Conservation (phyloP, 1,139 yeast genomes). For the Kodamaea sp. region DNA sequence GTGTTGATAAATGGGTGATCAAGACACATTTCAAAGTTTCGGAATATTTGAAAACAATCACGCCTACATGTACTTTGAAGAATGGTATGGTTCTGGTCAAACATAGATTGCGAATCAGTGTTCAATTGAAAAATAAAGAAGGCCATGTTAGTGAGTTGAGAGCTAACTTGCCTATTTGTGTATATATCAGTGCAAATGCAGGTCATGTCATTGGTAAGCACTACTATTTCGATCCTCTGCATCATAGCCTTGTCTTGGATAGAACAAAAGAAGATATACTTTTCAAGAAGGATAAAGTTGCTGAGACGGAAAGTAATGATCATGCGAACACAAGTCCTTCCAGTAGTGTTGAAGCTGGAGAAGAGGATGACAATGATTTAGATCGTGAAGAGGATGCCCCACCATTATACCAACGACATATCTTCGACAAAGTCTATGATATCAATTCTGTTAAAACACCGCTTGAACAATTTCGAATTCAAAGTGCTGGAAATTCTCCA, state of each 20-base stretch:
- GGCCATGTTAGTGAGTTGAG: slow-evolving; percentile 68
- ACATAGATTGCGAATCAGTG: slow-evolving; percentile 56
- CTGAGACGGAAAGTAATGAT: background rate
- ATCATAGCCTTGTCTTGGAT: slow-evolving; percentile 44
- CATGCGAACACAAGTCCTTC: slow-evolving; percentile 7
- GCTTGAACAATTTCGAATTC: slow-evolving; percentile 34
- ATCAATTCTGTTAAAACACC: slow-evolving; percentile 36
- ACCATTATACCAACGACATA: slow-evolving; percentile 39
- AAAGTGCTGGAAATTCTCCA: slow-evolving; percentile 18
- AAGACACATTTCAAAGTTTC: slow-evolving; percentile 51
- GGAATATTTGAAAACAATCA: slow-evolving; percentile 44
- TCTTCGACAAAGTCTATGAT: slow-evolving; percentile 36
- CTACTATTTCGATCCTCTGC: slow-evolving; percentile 47
- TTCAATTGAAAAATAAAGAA: slow-evolving; percentile 54
- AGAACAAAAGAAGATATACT: slow-evolving; percentile 33
- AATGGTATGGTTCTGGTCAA: slow-evolving; percentile 51
- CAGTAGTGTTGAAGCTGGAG: slow-evolving; percentile 12
- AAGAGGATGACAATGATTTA: slow-evolving; percentile 22
- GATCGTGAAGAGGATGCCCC: slow-evolving; percentile 37
- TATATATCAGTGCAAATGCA: slow-evolving; percentile 53
- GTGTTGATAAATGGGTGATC: slow-evolving; percentile 50
- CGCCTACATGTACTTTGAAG: slow-evolving; percentile 56
- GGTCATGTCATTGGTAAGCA: slow-evolving; percentile 52
- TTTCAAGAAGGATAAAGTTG: slow-evolving; percentile 25
- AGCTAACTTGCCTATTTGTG: slow-evolving; percentile 60